Evolutionary conservation across 129 eudicot species (phyloP), one percentile per base, ranked within the genome.

Genomic region (Oenanthe sinensis): DNA sequence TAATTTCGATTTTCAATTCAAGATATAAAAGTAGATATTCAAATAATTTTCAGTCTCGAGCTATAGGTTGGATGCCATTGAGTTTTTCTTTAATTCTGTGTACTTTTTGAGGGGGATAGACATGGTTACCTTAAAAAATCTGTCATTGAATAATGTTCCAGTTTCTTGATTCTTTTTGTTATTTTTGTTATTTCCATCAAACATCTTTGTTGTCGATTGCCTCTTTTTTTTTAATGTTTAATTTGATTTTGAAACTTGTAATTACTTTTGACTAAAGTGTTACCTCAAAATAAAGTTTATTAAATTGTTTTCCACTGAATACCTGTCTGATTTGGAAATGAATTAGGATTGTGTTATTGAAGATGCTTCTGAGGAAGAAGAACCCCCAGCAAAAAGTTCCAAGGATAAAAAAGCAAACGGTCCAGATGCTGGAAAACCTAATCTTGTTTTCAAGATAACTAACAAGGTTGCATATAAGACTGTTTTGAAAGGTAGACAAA

Each of bases 371-470:
- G 97, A 91, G 43, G 98, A 95, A 45, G 98, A 91, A 37, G 99
- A 96, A 84, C 85, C 96, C 74, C 91, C 97, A 6, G 6, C 95
- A 76, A 96, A 96, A 81, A 96, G 96, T 76, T 95, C 97, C 69
- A 95, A 96, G 84, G 99, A 92, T 82, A 96, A 96, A 85, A 96
- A 96, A 88, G 84, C 97, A 78, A 96, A 90, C 78, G 96, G 89
- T 73, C 88, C 91, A 19, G 93, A 84, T 81, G 87, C 86, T 40
- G 91, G 78, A 68, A 92, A 90, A 78, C 91, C 95, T 14, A 92
- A 89, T 82, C 91, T 96, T 80, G 87, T 86, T 5, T 89, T 96
- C 79, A 96, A 92, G 83, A 79, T 96, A 82, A 96, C 97, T 11
- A 92, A 93, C 90, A 89, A 90, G 81, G 97, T 96, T 83, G 96